Conservation (phyloP, 2,329 filamentous ascomycete genomes). For the Coniochaeta sp. region DNA sequence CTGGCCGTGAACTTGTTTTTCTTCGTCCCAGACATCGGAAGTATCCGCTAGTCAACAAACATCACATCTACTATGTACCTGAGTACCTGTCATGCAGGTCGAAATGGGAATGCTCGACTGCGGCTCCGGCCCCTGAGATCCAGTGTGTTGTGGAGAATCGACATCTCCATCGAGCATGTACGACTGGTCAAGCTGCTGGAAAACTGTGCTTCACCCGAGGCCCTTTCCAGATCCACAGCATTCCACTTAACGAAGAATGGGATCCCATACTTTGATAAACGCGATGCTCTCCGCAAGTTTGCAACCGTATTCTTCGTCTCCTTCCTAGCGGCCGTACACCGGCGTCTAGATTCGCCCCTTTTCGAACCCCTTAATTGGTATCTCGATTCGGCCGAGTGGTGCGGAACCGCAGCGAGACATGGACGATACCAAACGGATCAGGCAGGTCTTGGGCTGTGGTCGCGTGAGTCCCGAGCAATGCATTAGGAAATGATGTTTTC, state of each 20-base stretch:
- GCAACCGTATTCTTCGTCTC: neutral
- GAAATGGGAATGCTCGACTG: no score
- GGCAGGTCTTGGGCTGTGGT: no score
- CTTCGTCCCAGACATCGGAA: neutral
- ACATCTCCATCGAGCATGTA: neutral
- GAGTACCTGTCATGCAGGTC: no score
- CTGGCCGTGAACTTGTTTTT: neutral
- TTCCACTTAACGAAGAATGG: neutral
- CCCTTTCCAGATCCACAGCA: neutral
- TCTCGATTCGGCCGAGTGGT: no score
- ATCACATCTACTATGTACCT: no score
- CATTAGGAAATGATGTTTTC: no score
- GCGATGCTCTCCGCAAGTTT: neutral
- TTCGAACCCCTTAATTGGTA: neutral
- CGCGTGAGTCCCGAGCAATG: no score
- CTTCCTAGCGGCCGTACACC: neutral
- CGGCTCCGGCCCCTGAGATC: neutral
- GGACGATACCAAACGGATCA: no score
- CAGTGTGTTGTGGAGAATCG: neutral
- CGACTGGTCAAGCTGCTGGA: neutral
- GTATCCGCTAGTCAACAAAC: neutral
- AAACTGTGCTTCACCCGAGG: neutral
- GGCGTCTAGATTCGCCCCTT: neutral
- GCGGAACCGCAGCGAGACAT: no score
- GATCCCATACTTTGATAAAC: neutral